Base-by-base conservation (phyloP, 2,329 filamentous ascomycete species). In the Fusarium oligoseptatum region DNA sequence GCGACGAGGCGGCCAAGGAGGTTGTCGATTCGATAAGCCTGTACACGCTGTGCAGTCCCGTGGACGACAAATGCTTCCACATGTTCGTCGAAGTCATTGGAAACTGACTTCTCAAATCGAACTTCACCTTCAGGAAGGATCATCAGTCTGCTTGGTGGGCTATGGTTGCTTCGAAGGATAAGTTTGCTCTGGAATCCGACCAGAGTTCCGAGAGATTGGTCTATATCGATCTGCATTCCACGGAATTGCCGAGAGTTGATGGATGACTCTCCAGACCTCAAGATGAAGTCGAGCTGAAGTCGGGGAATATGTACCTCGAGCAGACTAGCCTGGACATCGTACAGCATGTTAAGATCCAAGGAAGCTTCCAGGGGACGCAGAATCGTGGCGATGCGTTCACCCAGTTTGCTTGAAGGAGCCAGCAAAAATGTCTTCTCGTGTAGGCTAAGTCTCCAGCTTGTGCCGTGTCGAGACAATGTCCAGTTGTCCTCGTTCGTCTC, bases 1-100 rank as follows among this genome's bases (percentile, higher is more conserved):
- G 88, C 88, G 0, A 83, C 69, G 0, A 93, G 75, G 3, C 86
- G 81, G 0, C 89, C 85, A 0, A 93, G 84, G 1, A 79, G 79
- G 0, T 72, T 55, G 68, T 92, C 87, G 0, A 93, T 76, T 0
- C 78, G 74, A 71, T 89, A 92, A 0, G 80, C 72, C 55, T 89
- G 85, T 7, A 81, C 75, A 5, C 67, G 73, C 2, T 32, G 52
- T 6, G 70, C 45, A 0, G 48, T 68, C 2, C 71, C 76, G 3
- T 69, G 69, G 0, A 76, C 63, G 10, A 88, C 84, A 0, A 70
- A 64, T 0, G 89, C 83, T 0, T 73, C 10, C 8, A 85, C 78
- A 75, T 88, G 82, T 4, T 45, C 52, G 1, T 64, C 32, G 14
- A 15, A 0, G 0, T n/a, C 14, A 1, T 17, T 11, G 2, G 10